Evolutionary conservation across 2,329 filamentous ascomycete species (phyloP), one percentile per base, ranked within the genome.

Genomic region (Sclerotinia borealis): DNA sequence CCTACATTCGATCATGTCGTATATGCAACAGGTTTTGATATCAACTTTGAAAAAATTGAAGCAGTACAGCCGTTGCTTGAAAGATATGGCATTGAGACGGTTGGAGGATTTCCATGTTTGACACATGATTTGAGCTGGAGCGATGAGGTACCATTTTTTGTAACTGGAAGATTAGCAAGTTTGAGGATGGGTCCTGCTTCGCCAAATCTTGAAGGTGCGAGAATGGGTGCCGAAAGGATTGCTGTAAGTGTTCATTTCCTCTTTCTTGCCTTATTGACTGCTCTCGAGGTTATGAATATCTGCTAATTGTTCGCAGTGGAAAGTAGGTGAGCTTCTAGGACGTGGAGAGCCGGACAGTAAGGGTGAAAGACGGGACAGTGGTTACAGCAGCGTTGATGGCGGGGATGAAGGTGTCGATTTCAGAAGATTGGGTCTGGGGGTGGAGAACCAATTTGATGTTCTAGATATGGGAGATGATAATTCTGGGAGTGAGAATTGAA

Each of bases 41-140:
- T 85, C 0, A 80, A 92, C 67, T 83, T 91, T 31, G 71, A 76
- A 1, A 79, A 79, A 2, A 78, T 92, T 27, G 82, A 86, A 0
- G 85, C 86, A 63, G 76, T 93, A 15, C 76, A 84, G 63, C 82
- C 77, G 0, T 83, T 93, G 72, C 75, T 83, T 10, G 66, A 77
- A 3, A 80, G 85, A 22, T 79, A 87, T 65, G 89, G 88, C 0
- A 81, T 93, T 39, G 75, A 84, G 19, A 81, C 79, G 0, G 80
- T 84, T 29, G 85, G 85, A 4, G 90, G 90, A 0, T 77, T 92
- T 25, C 90, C 91, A 0, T 90, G 87, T 67, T 75, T 93, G 59
- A 93, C 83, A 2, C 84, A 93, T 48, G 89, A 93, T 69, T 77
- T 93, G 65, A 88, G 87, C 81, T 93, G 90, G 90, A 80, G 80